Conservation (phyloP, 495 filamentous ascomycete species). For the Zalerion maritima region DNA sequence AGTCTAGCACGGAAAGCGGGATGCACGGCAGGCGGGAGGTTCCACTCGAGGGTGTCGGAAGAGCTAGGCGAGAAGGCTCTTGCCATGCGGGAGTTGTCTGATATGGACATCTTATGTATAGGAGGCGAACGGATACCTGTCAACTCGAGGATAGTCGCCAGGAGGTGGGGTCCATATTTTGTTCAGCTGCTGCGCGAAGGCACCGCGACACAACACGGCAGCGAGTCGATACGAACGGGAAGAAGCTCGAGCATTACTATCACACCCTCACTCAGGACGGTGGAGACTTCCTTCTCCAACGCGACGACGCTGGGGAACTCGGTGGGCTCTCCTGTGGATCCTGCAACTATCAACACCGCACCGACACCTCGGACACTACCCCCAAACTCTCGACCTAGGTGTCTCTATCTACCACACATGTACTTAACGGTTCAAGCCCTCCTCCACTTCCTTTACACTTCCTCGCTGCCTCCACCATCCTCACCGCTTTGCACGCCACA, state of each 20-base stretch:
- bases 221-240: constrained; percentile 27
- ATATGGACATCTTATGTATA: constrained; percentile 91
- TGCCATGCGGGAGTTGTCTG: constrained; percentile 67
- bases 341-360: constrained; percentile 27
- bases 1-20: constrained; percentile 46
- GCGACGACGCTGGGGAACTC: constrained; percentile 42
- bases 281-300: constrained; percentile 42
- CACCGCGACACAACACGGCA: constrained; percentile 40
- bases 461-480: constrained; percentile 57
- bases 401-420: constrained; percentile 87
- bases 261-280: constrained; percentile 48
- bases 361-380: constrained; percentile 39
- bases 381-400: constrained; percentile 62
- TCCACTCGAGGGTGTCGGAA: constrained; percentile 52
- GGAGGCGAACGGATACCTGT: constrained; percentile 84
- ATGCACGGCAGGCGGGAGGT: constrained; percentile 53
- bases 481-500: constrained; percentile 83
- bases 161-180: constrained; percentile 91
- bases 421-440: constrained; percentile 74
- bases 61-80: constrained; percentile 75
- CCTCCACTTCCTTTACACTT: constrained; percentile 86
- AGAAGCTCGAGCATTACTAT: constrained; percentile 56
- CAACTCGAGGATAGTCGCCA: constrained; percentile 74
- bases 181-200: constrained; percentile 76
- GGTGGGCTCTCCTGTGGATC: constrained; percentile 19